These are phyloP conservation scores for Davidsoniella neocaledoniae DNA, from an alignment of 2,329 filamentous ascomycete genomes.

Conservation along the genomic window DNA sequence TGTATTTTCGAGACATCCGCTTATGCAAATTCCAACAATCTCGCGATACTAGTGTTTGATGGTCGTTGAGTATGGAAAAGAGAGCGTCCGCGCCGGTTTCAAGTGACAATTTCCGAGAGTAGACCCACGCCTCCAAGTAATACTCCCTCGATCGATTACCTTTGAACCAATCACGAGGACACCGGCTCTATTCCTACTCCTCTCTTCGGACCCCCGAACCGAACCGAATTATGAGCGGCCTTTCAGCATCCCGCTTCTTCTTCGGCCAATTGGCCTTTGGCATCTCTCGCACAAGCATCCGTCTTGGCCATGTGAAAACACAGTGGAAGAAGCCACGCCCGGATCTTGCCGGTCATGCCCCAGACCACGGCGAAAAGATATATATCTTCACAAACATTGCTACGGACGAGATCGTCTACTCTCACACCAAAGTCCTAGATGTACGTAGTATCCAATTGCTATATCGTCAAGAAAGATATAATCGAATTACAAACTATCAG, in stretches of 20 bases:
- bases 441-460: conserved; percentile 20
- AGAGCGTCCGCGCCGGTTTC: conserved; percentile 1
- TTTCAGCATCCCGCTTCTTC: conserved; percentile 18
- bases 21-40: conserved; percentile 11
- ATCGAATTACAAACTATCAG: too few species aligned
- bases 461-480: background rate
- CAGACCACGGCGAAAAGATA: conserved; percentile 39
- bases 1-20: conserved; percentile 1
- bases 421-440: conserved; percentile 27
- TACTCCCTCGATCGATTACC: background rate
- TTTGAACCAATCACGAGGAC: too few species aligned
- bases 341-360: conserved; percentile 16
- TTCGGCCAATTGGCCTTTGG: conserved; percentile 27
- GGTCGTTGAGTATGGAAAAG: conserved; percentile 3
- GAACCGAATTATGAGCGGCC: conserved; percentile 18
- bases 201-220: background rate
- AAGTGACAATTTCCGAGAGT: background rate
- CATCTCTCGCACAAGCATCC: conserved; percentile 25
- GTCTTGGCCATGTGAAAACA: conserved; percentile 20
- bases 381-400: conserved; percentile 37
- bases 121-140: background rate
- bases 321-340: conserved; percentile 14
- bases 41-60: conserved; percentile 4
- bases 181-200: too few species aligned
- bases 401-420: conserved; percentile 36